phyloP scores from a whole-genome alignment of 2,329 filamentous ascomycete species.

The Alternaria sp. region DNA sequence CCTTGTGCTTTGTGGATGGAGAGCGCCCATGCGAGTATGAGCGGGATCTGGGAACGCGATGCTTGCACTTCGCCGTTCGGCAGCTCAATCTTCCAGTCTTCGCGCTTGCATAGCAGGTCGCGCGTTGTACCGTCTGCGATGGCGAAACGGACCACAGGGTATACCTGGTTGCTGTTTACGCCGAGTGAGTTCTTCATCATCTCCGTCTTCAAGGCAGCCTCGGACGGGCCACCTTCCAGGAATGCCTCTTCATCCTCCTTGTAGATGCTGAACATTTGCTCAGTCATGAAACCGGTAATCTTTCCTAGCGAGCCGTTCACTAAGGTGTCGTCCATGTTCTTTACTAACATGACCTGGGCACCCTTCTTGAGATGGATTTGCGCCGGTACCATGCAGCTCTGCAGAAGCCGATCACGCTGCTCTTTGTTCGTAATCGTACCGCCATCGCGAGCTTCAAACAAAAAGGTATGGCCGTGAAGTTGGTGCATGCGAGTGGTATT shows the following conservation, averaged over 20 bases:
- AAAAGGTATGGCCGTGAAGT: conserved; percentile 72
- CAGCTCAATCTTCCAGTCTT: conserved; percentile 97
- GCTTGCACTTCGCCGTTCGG: conserved; percentile 94
- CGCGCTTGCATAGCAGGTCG: conserved; percentile 81
- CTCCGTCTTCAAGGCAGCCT: conserved; percentile 52
- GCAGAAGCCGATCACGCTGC: conserved; percentile 77
- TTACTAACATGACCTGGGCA: conserved; percentile 99
- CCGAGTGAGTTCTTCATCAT: conserved; percentile 59
- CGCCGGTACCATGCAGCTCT: conserved; percentile 93
- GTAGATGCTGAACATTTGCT: conserved; percentile 67
- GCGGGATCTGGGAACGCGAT: conserved; percentile 75
- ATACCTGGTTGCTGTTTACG: conserved; percentile 65
- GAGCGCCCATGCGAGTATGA: conserved; percentile 95
- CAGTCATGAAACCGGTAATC: conserved; percentile 80
- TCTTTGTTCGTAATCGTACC: conserved; percentile 72
- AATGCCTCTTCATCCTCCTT: conserved; percentile 66
- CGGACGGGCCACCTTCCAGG: conserved; percentile 58
- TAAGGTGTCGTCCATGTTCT: conserved; percentile 92
- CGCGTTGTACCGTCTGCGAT: conserved; percentile 79
- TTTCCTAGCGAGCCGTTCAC: conserved; percentile 95
- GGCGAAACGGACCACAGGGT: conserved; percentile 84
- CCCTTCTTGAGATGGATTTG: conserved; percentile 83
- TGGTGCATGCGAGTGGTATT: conserved; percentile 77
- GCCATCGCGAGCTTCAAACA: conserved; percentile 77
- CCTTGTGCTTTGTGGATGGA: conserved; percentile 99